Conservation (phyloP, 129 eudicot genomes). For the Tagetes erecta region DNA sequence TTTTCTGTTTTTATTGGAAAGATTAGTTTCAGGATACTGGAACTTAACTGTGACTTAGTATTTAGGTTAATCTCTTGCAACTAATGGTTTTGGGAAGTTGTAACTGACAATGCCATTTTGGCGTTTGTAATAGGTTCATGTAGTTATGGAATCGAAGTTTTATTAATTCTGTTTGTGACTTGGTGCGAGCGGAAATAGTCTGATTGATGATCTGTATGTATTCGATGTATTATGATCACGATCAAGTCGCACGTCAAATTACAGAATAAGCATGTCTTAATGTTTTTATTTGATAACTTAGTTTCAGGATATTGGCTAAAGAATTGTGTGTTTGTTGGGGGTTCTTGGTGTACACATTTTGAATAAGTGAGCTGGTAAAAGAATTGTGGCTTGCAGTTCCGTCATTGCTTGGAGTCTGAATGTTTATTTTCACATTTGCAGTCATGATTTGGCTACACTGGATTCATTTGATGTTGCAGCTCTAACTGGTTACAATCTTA, state of each 20-base stretch:
- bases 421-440: slow-evolving; percentile 19
- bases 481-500: slow-evolving; percentile 33
- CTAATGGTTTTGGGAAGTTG: slow-evolving; percentile 7
- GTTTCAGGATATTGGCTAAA: slow-evolving; percentile 13
- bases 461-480: slow-evolving; percentile 24
- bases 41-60: too few relatives aligned
- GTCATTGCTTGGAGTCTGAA: not conserved
- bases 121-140: not conserved
- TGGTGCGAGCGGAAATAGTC: slow-evolving; percentile 12
- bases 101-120: slow-evolving; percentile 22
- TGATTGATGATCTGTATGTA: not conserved
- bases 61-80: not conserved
- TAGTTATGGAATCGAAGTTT: slow-evolving; percentile 6
- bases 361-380: slow-evolving; percentile 12
- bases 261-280: slow-evolving; percentile 1
- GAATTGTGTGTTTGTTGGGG: not conserved
- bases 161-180: slow-evolving; percentile 12
- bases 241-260: not conserved
- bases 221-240: not conserved
- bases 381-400: slow-evolving; percentile 17
- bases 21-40: slow-evolving; percentile 18
- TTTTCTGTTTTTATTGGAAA: slow-evolving; percentile 1
- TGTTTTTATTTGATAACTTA: slow-evolving; percentile 1
- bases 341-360: slow-evolving; percentile 7
- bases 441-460: slow-evolving; percentile 33